Percentiles rank a stretch among this genome's conserved stretches.
phyloP scores from a whole-genome alignment of 2,329 filamentous ascomycete genomes.

The Ophiostoma sp. region DNA sequence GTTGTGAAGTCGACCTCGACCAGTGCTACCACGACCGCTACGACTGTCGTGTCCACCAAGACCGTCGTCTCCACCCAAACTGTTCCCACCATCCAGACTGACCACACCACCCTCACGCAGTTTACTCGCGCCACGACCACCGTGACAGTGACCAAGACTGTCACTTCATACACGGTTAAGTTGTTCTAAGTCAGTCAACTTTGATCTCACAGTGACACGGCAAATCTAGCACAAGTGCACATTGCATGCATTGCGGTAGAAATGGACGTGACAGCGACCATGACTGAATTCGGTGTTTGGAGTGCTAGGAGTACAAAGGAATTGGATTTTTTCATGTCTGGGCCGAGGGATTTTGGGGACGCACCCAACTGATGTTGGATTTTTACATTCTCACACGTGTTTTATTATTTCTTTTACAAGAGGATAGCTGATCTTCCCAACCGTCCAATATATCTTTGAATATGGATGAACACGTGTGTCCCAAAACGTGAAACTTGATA shows the following conservation, averaged over 20 bases:
- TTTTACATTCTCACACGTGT: conserved; percentile 3
- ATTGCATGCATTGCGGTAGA: background rate
- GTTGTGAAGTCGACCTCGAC: background rate
- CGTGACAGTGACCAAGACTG: background rate
- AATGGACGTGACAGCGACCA: background rate
- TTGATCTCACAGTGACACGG: no score
- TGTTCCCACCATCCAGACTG: background rate
- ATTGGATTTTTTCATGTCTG: background rate
- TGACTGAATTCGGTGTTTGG: background rate
- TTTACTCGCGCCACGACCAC: background rate
- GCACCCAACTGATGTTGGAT: background rate
- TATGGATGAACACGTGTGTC: background rate
- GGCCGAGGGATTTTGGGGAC: background rate
- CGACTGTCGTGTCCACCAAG: background rate
- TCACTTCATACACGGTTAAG: background rate
- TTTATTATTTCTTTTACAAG: background rate
- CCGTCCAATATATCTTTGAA: conserved; percentile 2
- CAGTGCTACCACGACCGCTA: background rate
- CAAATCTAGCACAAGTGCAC: background rate
- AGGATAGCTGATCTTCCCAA: conserved; percentile 2
- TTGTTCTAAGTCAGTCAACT: background rate
- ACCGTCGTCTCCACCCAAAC: background rate
- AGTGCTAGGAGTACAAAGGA: background rate
- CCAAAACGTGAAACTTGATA: background rate
- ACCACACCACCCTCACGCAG: background rate